phyloP scores from a whole-genome alignment of 2,329 filamentous ascomycete species.

The Emmonsia crescens region DNA sequence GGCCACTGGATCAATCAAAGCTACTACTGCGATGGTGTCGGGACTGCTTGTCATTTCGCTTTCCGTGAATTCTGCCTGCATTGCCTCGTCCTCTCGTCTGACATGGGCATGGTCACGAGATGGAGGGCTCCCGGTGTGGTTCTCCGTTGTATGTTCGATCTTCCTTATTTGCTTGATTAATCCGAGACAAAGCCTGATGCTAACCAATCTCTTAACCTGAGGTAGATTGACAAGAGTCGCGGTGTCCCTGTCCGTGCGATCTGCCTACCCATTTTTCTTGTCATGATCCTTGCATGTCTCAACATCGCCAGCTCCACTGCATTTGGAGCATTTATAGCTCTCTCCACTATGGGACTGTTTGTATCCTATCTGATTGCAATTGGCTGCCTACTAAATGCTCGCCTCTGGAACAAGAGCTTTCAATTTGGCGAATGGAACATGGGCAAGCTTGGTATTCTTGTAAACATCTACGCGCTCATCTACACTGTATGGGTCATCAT shows the following conservation, averaged over 20 bases:
- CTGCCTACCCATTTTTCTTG: conserved; percentile 22
- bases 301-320: conserved; percentile 27
- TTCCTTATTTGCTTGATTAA: neutral
- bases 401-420: conserved; percentile 14
- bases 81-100: conserved; percentile 39
- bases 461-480: conserved; percentile 27
- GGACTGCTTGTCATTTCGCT: conserved; percentile 30
- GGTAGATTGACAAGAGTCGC: conserved; percentile 22
- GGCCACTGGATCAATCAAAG: conserved; percentile 30
- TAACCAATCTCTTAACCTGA: conserved; percentile 9
- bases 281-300: conserved; percentile 26
- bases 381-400: conserved; percentile 23
- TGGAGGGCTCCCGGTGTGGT: conserved; percentile 34
- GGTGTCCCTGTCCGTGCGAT: conserved; percentile 30
- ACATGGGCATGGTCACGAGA: conserved; percentile 42
- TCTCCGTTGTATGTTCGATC: conserved; percentile 18
- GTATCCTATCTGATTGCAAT: conserved; percentile 34
- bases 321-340: conserved; percentile 30
- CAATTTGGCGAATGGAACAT: conserved; percentile 23
- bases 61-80: conserved; percentile 31
- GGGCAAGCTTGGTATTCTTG: conserved; percentile 18
- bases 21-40: conserved; percentile 31
- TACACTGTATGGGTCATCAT: conserved; percentile 24
- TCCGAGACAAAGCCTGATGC: no score
- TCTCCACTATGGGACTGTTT: conserved; percentile 29